These are phyloP conservation scores for Dioscorea alata DNA, from an alignment of 106 monocot genomes.

Conservation along the genomic window DNA sequence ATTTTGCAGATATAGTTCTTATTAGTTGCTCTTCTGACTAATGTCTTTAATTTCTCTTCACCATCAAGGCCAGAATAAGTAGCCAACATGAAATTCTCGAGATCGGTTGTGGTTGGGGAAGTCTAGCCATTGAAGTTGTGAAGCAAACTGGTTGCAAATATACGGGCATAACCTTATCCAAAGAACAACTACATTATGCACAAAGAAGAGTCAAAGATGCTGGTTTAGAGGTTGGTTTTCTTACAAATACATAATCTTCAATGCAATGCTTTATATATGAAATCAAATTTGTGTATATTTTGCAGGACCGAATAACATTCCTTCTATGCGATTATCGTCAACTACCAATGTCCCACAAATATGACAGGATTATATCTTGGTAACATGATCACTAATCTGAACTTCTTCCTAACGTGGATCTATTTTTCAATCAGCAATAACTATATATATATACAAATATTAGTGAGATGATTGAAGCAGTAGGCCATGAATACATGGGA, in stretches of 20 bases:
- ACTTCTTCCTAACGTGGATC: not conserved
- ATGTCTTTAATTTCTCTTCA: not conserved
- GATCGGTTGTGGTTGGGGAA: slow-evolving; percentile 97
- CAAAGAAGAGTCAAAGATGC: slow-evolving; percentile 65
- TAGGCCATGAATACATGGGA: slow-evolving; percentile 96
- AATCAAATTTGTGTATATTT: not conserved
- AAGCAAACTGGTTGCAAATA: slow-evolving; percentile 85
- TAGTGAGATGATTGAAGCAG: slow-evolving; percentile 94
- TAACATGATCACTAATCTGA: slow-evolving; percentile 15
- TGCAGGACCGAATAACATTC: slow-evolving; percentile 70
- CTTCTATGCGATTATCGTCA: slow-evolving; percentile 87
- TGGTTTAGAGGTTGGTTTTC: slow-evolving; percentile 62
- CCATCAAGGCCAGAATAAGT: slow-evolving; percentile 62
- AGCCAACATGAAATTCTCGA: slow-evolving; percentile 82
- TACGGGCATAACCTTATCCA: slow-evolving; percentile 86
- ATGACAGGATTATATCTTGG: slow-evolving; percentile 96
- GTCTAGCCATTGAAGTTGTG: slow-evolving; percentile 74
- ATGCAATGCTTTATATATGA: too few relatives aligned
- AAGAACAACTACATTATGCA: slow-evolving; percentile 76
- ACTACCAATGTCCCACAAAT: slow-evolving; percentile 48
- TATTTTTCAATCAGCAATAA: slow-evolving; percentile 2
- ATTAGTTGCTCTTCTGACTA: not conserved
- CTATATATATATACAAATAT: slow-evolving; percentile 5
- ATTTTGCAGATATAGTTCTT: slow-evolving; percentile 4
- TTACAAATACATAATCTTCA: not conserved